Base-by-base conservation (phyloP, 2,329 filamentous ascomycete species). In the Hypoxylon sp. region DNA sequence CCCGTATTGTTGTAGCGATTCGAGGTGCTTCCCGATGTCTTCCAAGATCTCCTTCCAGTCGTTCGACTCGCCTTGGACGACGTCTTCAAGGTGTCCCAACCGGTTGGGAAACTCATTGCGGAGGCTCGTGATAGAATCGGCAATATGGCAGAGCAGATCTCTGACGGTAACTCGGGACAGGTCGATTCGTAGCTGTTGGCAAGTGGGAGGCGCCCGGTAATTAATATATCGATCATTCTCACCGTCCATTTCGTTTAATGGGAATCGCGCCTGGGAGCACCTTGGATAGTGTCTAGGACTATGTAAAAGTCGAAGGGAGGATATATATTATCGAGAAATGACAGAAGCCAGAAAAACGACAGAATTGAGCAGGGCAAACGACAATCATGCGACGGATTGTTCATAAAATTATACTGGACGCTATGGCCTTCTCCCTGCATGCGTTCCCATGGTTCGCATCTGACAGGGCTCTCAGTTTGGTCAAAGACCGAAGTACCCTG, bases 1-100 rank as follows among this genome's bases (percentile, higher is more conserved):
- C 8, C 51, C 11, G 48, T 48, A 32, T 17, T 15, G 11, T 17
- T 52, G 44, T 17, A 58, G 19, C 17, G 42, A 17, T 24, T 50
- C 44, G 19, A 58, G 44, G 35, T 35, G 37, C 21, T 50, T 37
- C 19, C 44, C 55, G 44, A 58, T 48, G 21, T 58, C 55, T 58
- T 58, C 55, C n/a, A 58, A 21, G 11, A 58, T 58, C 19, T 39
- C 44, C 21, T 50, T 58, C 44, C 55, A 48, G 19, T 58, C 55
- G 21, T 50, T 58, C 7, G 55, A 48, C n/a, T 58, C 55, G 3
- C 44, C 55, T 21, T 58, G 55, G 4, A 58, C 46, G 10, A 58
- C 15, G n/a, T 58, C 29, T 32, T 58, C 55, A 4, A 58, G 55
- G 19, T 48, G 31, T 21, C 27, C 44, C n/a, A 58, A 58, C 24